Evolutionary conservation across 2,329 filamentous ascomycete species (phyloP), one percentile per base, ranked within the genome.

Genomic region (Talaromyces sp.): DNA sequence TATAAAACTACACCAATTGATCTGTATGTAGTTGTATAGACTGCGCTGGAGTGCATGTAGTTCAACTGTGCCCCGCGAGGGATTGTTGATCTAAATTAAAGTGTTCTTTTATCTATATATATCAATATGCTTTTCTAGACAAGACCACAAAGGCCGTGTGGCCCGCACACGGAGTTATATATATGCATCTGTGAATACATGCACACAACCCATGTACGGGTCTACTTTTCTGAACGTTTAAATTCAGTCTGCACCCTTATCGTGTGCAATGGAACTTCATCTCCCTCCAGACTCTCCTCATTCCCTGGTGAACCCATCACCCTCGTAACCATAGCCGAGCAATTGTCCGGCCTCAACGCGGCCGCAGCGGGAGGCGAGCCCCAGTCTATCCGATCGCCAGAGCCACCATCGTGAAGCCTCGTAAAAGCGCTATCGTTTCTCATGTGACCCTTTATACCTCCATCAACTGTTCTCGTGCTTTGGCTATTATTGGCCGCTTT

Each of bases 201-300:
- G 11, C 9, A 15, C 4, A 2, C 30, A 32, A 10, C 10, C 30
- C 8, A 0, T 6, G 33, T 15, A n/a, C 15, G 3, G 17, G 17
- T 8, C 44, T 69, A 52, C 19, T 53, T 58, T 15, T 39, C 57
- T 39, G 8, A 42, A 47, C 57, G 64, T 22, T 60, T 57, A 57
- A 66, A 66, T 6, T 67, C 66, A 39, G 59, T 65, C n/a, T 65
- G 63, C 39, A 68, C 64, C 3, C 65, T 61, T 17, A 68, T 68
- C n/a, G 60, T 63, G 57, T 64, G 61, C 62, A 68, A 49, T 0
- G 66, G 65, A 64, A 68, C 62, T 33, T 68, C 64, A 62, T 68
- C 66, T 32, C 36, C 56, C 25, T 57, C 64, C 47, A 64, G 49
- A 27, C 58, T 57, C 53, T 64, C 60, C 15, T 56, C 25, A 28